Evolutionary conservation across 2,329 filamentous ascomycete genomes (phyloP), one percentile per base, ranked within the genome.

Genomic region (Pseudogymnoascus sp.): DNA sequence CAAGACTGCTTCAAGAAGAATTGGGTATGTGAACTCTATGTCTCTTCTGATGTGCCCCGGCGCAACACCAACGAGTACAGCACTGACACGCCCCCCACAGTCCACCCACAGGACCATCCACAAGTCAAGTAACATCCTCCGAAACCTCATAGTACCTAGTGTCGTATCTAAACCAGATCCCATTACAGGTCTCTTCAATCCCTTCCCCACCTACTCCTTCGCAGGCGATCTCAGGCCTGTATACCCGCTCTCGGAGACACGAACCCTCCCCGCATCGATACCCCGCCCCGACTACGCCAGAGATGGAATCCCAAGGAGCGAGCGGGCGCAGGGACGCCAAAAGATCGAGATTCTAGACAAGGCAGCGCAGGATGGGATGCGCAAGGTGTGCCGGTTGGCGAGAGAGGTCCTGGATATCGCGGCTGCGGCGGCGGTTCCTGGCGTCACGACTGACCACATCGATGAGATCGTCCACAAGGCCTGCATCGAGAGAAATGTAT

Each of bases 1-100:
- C 95, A 99, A 77, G 95, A 97, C 71, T 99, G 95, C 81, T 99
- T 99, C 80, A 97, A 97, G 83, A 88, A 87, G 77, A 99, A 92
- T 81, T 99, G 95, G 95, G 95, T 97, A 86, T 71, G 85, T 67
- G 26, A 21, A 26, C 21, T 31, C 44, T 11, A 50, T 4, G 31
- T 5, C 44, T n/a, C 10, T n/a, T 19, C 11, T 2, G n/a, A 17
- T 15, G 15, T 62, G 38, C 38, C 47, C 47, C 31, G 2, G 26
- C 50, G 26, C 21, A 26, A 63, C 42, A 50, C 31, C 19, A 38
- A 57, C 21, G 33, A 13, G 60, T 36, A 35, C 31, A 40, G 33
- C 19, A 31, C 66, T 72, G 68, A 69, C 47, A 42, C 36, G 36
- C 26, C 47, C 50, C 50, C 2, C 17, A 62, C 72, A 97, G 93